Evolutionary conservation across 805 yeast genomes (phyloP).

Genomic region (Ogataea wickerhamii): DNA sequence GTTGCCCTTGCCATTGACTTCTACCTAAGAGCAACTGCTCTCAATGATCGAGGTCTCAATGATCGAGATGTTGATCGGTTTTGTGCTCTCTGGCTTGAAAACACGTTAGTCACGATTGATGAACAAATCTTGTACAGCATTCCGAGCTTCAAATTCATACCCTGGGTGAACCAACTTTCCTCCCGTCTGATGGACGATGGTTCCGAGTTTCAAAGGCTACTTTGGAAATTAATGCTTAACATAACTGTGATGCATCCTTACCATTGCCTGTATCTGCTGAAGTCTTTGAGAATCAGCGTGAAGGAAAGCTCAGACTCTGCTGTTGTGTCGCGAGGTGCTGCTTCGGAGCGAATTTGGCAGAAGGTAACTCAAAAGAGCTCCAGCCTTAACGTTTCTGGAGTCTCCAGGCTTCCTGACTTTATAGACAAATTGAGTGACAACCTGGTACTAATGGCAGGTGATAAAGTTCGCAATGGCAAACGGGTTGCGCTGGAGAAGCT

Average conservation of each 20-base stretch:
- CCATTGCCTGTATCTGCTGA: slow-evolving; percentile 62
- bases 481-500: slow-evolving; percentile 34
- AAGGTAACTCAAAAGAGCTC: slow-evolving; percentile 26
- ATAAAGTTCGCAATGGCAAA: slow-evolving; percentile 36
- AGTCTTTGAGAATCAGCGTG: slow-evolving; percentile 47
- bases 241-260: slow-evolving; percentile 61
- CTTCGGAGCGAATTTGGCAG: slow-evolving; percentile 49
- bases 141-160: slow-evolving; percentile 60
- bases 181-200: slow-evolving; percentile 58
- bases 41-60: slow-evolving; percentile 38
- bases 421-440: slow-evolving; percentile 50
- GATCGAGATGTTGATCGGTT: slow-evolving; percentile 68
- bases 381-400: slow-evolving; percentile 10
- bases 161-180: slow-evolving; percentile 81
- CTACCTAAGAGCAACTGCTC: slow-evolving; percentile 53
- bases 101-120: slow-evolving; percentile 33
- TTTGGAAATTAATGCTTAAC: slow-evolving; percentile 34
- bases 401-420: slow-evolving; percentile 34
- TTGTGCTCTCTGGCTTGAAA: slow-evolving; percentile 79
- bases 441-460: slow-evolving; percentile 48
- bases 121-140: slow-evolving; percentile 36
- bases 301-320: slow-evolving; percentile 34
- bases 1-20: slow-evolving; percentile 53
- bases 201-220: slow-evolving; percentile 49
- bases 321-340: slow-evolving; percentile 44